Evolutionary conservation across 139 green algal genomes (phyloP), one percentile per base, ranked within the genome.

Genomic region (Closterium sp.): DNA sequence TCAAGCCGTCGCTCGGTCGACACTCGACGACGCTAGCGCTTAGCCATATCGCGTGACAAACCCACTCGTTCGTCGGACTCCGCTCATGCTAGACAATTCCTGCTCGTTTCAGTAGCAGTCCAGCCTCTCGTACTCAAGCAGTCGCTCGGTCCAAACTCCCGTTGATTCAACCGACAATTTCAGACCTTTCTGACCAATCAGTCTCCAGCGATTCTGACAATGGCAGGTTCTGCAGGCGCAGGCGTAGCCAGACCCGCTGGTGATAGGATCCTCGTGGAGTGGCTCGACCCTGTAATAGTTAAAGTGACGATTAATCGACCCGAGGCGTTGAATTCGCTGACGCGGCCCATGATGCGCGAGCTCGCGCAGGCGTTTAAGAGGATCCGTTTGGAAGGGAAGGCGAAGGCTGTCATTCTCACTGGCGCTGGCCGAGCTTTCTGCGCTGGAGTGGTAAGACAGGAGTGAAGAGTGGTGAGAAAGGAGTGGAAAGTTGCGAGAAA

Each of bases 371-470:
- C 32, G 7, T 94, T 95, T 90, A 70, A 62, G 89, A 11, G 30
- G 10, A 31, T 95, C 9, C n/a, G 84, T 2, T 7, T 87, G 88
- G 93, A 95, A 27, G 29, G 31, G 4, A 84, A 1, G 10, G 89
- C 93, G 11, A 87, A n/a, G 4, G 89, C 30, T 27, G 89, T 92
- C 85, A 95, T 95, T 34, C 86, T 95, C 29, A 94, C 92, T 1
- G 94, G 93, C 84, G 89, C 86, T 34, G 94, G 94, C 30, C 62
- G 87, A 4, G 94, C 93, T 6, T 95, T 95, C 89, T 95, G 31
- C 13, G 89, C 94, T 73, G 94, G 94, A 28, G 87, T 95, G 29
- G 93, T 93, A n/a, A 89, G 91, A 7, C 21, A 70, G 85, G n/a
- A 31, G 85, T 34, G 24, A 7, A 28, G 27, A 30, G 79, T 86